Base-by-base conservation (phyloP, 208 protist genomes). In the Leptomonas seymouri region DNA sequence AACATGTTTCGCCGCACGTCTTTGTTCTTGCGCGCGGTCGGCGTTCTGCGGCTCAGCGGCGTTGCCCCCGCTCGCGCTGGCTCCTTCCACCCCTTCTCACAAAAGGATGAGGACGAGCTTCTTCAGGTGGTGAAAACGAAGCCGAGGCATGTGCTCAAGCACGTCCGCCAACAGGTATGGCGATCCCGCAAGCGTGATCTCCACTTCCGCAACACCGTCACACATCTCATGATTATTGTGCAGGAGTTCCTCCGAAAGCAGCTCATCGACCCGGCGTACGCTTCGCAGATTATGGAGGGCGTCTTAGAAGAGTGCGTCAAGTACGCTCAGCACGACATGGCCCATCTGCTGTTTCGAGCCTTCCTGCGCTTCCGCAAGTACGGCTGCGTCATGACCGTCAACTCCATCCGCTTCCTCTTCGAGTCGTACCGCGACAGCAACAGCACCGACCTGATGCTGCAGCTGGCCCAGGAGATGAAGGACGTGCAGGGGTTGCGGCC, bases 321-420 rank as follows among this genome's bases (percentile, higher is more conserved):
- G 60, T 93, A 91, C 73, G 76, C 81, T 0, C 91, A 96, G 71
- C 91, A 96, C 50, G 91, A 96, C 74, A 93, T 96, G 87, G 91
- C 91, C 0, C 91, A 96, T 58, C 72, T 96, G 0, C 81, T 96
- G 21, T 96, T 96, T 62, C 86, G 91, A 36, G 91, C 91, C 15
- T 90, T 93, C 44, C 67, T 96, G 51, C 91, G 91, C 39, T 96
- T 96, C 69, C 89, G 91, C 66, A 94, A 94, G 69, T 94, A 96
- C 67, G 89, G 89, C 21, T 96, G 91, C 74, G 71, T 70, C 20
- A 91, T 96, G 53, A 82, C 80, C 1, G 82, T 96, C 2, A 75
- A 91, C 56, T 82, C 89, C 27, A 75, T 96, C 48, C 87, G 91
- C 6, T 80, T 78, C 51, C 74, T 96, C 3, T 94, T 96, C 61